Percentiles rank a stretch among this genome's conserved stretches.
Evolutionary conservation across 2,329 filamentous ascomycete species (phyloP).

Genomic region (Hypomyces rosellus): DNA sequence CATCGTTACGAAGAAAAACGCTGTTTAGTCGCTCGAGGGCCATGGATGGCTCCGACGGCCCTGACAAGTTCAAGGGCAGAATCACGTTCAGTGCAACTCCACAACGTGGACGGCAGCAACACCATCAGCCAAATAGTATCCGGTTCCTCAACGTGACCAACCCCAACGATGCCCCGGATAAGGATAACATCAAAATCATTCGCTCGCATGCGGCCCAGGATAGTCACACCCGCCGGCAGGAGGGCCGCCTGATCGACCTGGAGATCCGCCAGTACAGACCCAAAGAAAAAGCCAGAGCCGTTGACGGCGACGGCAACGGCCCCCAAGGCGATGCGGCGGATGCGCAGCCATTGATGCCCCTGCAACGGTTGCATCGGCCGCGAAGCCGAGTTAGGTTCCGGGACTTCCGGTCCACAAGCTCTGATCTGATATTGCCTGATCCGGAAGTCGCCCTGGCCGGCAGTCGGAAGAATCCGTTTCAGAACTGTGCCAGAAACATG

Average conservation of each 20-base stretch:
- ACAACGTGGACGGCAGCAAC: too few relatives aligned
- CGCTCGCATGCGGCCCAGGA: constrained; percentile 7
- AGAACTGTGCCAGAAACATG: not conserved
- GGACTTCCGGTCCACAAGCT: too few relatives aligned
- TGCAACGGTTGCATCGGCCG: too few relatives aligned
- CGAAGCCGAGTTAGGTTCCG: too few relatives aligned
- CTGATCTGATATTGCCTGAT: not conserved
- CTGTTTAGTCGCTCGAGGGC: too few relatives aligned
- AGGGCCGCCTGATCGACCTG: constrained; percentile 1
- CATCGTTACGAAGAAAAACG: too few relatives aligned
- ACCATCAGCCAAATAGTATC: not conserved
- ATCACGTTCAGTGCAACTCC: too few relatives aligned
- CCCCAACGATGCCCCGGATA: constrained; percentile 4
- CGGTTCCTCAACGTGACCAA: constrained; percentile 6
- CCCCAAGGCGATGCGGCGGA: not conserved
- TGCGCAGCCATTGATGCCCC: too few relatives aligned
- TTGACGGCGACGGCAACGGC: not conserved
- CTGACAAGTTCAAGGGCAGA: too few relatives aligned
- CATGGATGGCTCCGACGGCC: too few relatives aligned
- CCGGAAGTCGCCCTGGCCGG: constrained; percentile 1
- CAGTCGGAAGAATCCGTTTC: constrained; percentile 5
- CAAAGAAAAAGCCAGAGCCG: too few relatives aligned
- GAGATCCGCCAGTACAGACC: constrained; percentile 6
- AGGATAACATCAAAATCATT: constrained; percentile 4
- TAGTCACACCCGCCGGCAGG: constrained; percentile 5